Conservation (phyloP, 805 yeast genomes). For the Tetrapisispora pingtungensis region DNA sequence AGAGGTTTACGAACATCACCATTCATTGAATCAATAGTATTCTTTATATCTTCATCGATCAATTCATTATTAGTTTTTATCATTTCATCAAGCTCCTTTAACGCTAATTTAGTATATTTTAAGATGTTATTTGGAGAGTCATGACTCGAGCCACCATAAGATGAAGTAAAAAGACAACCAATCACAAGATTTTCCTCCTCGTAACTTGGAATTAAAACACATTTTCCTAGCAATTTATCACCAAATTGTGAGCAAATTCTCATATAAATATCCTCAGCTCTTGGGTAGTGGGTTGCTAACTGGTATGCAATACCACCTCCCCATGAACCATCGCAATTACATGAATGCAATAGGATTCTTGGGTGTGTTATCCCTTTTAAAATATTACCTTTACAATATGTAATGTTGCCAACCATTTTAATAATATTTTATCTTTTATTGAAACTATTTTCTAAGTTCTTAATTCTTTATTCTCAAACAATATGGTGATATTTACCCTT, state of each 20-base stretch:
- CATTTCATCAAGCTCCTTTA: constrained; percentile 33
- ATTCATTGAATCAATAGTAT: constrained; percentile 2
- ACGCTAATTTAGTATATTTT: constrained; percentile 39
- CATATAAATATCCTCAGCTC: constrained; percentile 42
- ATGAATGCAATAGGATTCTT: constrained; percentile 60
- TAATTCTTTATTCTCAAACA: too few relatives aligned
- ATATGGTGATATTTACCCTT: too few relatives aligned
- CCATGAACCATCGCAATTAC: constrained; percentile 74
- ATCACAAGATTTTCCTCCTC: constrained; percentile 23
- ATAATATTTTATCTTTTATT: too few relatives aligned
- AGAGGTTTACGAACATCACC: constrained; percentile 4
- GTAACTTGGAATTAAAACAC: constrained; percentile 19
- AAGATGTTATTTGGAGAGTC: constrained; percentile 41
- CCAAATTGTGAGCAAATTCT: constrained; percentile 18
- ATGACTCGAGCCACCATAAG: constrained; percentile 36
- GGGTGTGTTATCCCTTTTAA: constrained; percentile 15
- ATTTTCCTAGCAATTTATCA: constrained; percentile 38
- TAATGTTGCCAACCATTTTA: constrained; percentile 8
- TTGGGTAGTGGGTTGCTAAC: constrained; percentile 45
- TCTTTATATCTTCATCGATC: background rate
- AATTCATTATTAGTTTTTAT: background rate
- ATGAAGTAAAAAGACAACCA: constrained; percentile 69
- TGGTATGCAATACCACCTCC: constrained; percentile 73
- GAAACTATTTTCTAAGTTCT: too few relatives aligned
- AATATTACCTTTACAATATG: constrained; percentile 15